phyloP scores from a whole-genome alignment of 495 filamentous ascomycete genomes.

The Acidomyces sp. region DNA sequence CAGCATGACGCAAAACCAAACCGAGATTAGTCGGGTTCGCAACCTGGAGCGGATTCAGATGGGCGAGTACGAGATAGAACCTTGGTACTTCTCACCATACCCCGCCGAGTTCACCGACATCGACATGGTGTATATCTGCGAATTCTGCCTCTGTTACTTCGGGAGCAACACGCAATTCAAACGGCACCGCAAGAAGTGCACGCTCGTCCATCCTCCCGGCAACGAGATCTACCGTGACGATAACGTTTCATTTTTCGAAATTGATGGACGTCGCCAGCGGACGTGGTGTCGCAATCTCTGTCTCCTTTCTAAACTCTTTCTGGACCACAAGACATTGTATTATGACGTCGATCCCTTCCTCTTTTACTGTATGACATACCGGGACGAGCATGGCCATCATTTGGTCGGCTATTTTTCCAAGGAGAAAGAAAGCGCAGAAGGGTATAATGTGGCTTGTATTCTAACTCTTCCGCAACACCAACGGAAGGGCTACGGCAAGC shows the following conservation, averaged over 20 bases:
- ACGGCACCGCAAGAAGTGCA: constrained; percentile 82
- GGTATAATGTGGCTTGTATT: constrained; percentile 97
- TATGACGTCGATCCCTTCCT: constrained; percentile 98
- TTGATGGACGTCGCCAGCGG: constrained; percentile 86
- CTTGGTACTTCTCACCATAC: constrained; percentile 98
- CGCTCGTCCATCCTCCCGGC: constrained; percentile 79
- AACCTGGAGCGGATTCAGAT: constrained; percentile 90
- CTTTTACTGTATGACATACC: constrained; percentile 93
- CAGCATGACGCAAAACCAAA: constrained; percentile 97
- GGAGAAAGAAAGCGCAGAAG: constrained; percentile 91
- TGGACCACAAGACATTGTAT: constrained; percentile 99
- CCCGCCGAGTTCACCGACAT: constrained; percentile 73
- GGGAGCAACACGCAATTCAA: constrained; percentile 63
- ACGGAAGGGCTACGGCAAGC: constrained; percentile 78
- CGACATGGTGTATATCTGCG: constrained; percentile 89
- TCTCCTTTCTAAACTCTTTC: constrained; percentile 85
- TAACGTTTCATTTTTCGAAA: constrained; percentile 90
- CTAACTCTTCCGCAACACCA: constrained; percentile 92
- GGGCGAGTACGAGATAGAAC: constrained; percentile 80
- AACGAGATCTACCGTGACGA: constrained; percentile 98
- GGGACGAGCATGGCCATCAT: constrained; percentile 77
- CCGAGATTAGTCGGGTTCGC: constrained; percentile 89
- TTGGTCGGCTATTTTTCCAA: constrained; percentile 96
- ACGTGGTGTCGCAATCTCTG: constrained; percentile 97
- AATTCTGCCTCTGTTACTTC: constrained; percentile 90